A percentile compares a stretch with the other conserved stretches of the same genome.
Evolutionary conservation across 106 monocot species (phyloP).

Genomic region (Gastrodia elata): DNA sequence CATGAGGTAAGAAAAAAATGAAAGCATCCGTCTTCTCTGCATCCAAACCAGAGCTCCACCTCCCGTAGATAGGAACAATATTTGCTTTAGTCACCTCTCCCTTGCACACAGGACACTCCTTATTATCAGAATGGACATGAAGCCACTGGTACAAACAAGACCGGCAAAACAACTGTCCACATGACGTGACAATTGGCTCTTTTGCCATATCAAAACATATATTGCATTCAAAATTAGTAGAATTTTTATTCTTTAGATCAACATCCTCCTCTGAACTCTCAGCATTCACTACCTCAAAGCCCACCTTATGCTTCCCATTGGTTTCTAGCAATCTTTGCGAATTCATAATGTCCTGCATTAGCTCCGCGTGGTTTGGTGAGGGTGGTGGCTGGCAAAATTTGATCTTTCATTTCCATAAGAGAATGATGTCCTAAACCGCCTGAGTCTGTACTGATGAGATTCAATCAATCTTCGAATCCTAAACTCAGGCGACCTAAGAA

Average conservation of each 20-base stretch:
- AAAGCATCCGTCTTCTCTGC: slow-evolving; percentile 16
- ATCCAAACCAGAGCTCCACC: slow-evolving; percentile 25
- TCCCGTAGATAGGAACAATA: slow-evolving; percentile 71
- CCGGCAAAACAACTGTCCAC: slow-evolving; percentile 92
- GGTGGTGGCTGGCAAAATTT: slow-evolving; percentile 4
- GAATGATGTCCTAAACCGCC: slow-evolving; percentile 31
- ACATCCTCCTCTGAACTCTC: slow-evolving; percentile 35
- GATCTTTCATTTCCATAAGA: slow-evolving; percentile 17
- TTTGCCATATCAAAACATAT: slow-evolving; percentile 71
- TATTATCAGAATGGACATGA: slow-evolving; percentile 50
- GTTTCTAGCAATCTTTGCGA: slow-evolving; percentile 17
- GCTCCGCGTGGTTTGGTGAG: slow-evolving; percentile 6
- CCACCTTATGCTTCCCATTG: slow-evolving; percentile 41
- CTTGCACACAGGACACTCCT: slow-evolving; percentile 89
- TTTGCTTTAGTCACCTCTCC: slow-evolving; percentile 65
- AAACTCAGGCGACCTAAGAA: slow-evolving; percentile 21
- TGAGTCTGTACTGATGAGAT: slow-evolving; percentile 19
- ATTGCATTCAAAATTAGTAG: slow-evolving; percentile 74
- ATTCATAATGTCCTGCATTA: slow-evolving; percentile 14
- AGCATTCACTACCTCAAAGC: slow-evolving; percentile 7
- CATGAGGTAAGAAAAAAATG: too few relatives aligned
- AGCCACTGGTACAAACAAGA: slow-evolving; percentile 89
- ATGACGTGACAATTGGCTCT: slow-evolving; percentile 81
- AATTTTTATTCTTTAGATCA: slow-evolving; percentile 23
- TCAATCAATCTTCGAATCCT: slow-evolving; percentile 51